Base-by-base conservation (phyloP, 306 rosid species). In the Fragaria ananassa region DNA sequence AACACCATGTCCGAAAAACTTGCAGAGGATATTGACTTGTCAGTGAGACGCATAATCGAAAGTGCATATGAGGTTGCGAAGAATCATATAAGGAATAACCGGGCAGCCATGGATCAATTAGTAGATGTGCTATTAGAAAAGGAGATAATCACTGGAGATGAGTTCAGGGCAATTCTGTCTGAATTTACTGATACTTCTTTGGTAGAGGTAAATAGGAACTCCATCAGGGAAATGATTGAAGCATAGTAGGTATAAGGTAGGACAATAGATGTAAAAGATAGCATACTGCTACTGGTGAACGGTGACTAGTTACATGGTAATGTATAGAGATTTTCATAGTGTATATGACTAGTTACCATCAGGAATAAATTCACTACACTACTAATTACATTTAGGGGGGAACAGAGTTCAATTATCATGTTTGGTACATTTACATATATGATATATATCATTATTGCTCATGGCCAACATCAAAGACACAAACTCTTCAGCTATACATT, bases 1-100 rank as follows among this genome's bases (percentile, higher is more conserved):
- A 89, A 88, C 83, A 83, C 83, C 39, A 85, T 86, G 95, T 91
- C 97, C 0, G 93, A 91, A 63, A 91, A 89, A 62, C 87, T 89
- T 37, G 93, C 97, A 8, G 87, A 86, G 78, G 91, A 91, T 31
- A 88, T 91, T 54, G 95, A 91, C 78, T 23, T 71, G 18, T 82
- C 90, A 1, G 89, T 91, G 68, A 71, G 72, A 27, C 66, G 65
- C 5, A 86, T 86, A 15, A 76, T 83, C 53, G 89, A 81, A 12
- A 63, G 29, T n/a, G 97, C 91, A 11, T 86, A 87, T 42, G 87
- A 88, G 81, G 47, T 85, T 79, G 97, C 97, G 19, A 86, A 79
- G 83, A 81, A 74, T 29, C 97, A 85, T 25, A 78, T 89, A 74
- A 82, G 91, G 79, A 82, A 83, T 54, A 86, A 85, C 82, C 76